These are phyloP conservation scores for Starmerella stigmatis DNA, from an alignment of 805 yeast genomes.

Conservation along the genomic window DNA sequence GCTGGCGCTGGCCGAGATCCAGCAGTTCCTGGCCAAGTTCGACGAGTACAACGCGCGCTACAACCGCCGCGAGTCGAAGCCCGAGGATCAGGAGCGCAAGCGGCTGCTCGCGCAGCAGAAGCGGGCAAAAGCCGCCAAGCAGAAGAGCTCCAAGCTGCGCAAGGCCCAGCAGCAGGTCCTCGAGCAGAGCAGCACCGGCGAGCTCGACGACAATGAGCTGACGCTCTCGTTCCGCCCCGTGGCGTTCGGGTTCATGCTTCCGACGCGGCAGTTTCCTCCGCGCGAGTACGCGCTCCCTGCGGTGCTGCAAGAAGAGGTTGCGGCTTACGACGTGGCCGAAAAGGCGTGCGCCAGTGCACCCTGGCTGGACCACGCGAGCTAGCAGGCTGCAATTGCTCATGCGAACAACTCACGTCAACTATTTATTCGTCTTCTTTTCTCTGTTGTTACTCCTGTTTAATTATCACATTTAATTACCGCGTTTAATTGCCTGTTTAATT, in stretches of 20 bases:
- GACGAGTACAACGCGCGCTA: constrained; percentile 11
- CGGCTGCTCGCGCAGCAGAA: constrained; percentile 2
- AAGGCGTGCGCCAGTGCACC: neutral
- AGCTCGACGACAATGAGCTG: neutral
- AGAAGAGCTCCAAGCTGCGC: neutral
- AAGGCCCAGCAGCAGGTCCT: too few relatives aligned
- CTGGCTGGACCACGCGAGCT: neutral
- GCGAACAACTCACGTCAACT: too few relatives aligned
- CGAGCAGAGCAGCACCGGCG: too few relatives aligned
- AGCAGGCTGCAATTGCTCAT: too few relatives aligned
- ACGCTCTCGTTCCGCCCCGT: constrained; percentile 15
- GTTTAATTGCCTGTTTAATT: too few relatives aligned
- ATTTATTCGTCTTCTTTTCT: too few relatives aligned
- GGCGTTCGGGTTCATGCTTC: constrained; percentile 21
- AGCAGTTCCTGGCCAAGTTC: constrained; percentile 26
- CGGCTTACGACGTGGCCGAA: constrained; percentile 13
- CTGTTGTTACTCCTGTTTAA: too few relatives aligned
- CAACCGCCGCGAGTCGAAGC: constrained; percentile 15
- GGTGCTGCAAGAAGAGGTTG: constrained; percentile 12
- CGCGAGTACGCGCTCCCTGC: constrained; percentile 17
- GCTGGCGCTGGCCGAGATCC: constrained; percentile 42
- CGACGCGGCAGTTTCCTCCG: constrained; percentile 18
- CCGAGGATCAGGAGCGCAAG: constrained; percentile 1
- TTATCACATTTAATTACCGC: too few relatives aligned
- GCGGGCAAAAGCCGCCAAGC: constrained; percentile 1